phyloP scores from a whole-genome alignment of 768 basidiomycete species.

The Lactarius tabidus region DNA sequence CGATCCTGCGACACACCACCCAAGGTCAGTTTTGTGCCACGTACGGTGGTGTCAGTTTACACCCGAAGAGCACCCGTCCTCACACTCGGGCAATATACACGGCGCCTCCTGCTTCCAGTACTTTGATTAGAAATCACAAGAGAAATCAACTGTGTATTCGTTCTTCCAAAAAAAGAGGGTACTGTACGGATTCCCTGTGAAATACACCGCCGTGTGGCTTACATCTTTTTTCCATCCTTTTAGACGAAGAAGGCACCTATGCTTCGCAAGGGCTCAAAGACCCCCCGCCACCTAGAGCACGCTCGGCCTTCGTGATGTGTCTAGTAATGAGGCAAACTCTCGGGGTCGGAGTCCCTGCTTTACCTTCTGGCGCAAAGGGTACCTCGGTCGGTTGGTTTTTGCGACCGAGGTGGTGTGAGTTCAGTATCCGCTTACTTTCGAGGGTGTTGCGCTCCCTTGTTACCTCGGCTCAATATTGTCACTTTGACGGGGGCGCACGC shows the following conservation, averaged over 20 bases:
- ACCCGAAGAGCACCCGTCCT: not conserved
- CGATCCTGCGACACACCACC: not conserved
- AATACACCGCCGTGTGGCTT: not conserved
- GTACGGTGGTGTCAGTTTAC: not conserved
- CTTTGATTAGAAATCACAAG: not conserved
- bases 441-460: not conserved
- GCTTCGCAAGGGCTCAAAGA: not conserved
- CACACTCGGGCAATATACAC: not conserved
- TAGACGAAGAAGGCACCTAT: not conserved
- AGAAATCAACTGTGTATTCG: too few relatives aligned
- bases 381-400: not conserved
- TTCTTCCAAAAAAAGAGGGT: not conserved
- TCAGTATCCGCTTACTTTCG: not conserved
- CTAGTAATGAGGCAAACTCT: not conserved
- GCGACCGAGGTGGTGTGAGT: not conserved
- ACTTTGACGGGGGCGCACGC: not conserved
- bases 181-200: not conserved
- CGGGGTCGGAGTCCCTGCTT: not conserved
- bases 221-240: not conserved
- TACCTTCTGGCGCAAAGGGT: not conserved
- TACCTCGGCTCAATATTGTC: not conserved
- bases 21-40: not conserved
- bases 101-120: not conserved
- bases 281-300: not conserved
- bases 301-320: not conserved